Base-by-base conservation (phyloP, 2,329 filamentous ascomycete genomes). In the Penicillium sp. region DNA sequence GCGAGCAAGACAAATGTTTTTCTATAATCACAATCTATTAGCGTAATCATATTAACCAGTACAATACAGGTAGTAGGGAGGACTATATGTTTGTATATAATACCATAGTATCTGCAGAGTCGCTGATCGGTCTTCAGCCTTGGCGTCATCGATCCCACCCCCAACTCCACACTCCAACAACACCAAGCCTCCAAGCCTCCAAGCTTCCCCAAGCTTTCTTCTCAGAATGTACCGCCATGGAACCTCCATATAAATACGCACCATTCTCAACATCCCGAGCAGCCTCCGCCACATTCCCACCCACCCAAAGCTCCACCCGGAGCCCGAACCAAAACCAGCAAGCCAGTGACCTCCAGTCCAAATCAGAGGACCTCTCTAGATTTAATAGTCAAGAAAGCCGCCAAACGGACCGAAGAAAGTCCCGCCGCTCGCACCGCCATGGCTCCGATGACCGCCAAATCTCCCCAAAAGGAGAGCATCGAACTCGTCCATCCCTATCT, bases 231-330 rank as follows among this genome's bases (percentile, higher is more conserved):
- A 49, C 25, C 52, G 44, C 55, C 15, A 66, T 66, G 64, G 64
- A 56, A 61, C 44, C 29, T 53, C 19, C 54, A 57, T 19, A 48
- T 57, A 48, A 64, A 57, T 31, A 45, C 39, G 38, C 53, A 53
- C 45, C 64, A 21, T 47, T 65, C 19, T 60, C 62, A 25, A 49
- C 58, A 44, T 52, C 65, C 16, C 57, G 59, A 54, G 38, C 62
- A 5, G 29, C 57, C 44, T 61, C 68, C 19, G 62, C 64, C 48
- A 62, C 63, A 36, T 64, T 64, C 31, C 61, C 61, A 40, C 49
- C 64, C 27, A 34, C 41, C 3, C 41, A 53, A 25, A 36, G 34
- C 34, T 33, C 53, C 4, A 16, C 36, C 11, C 29, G 8, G 5
- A 48, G 19, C 41, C 50, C 39, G 16, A 31, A 25, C 23, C 46